phyloP scores from a whole-genome alignment of 1,139 yeast species.

The Kodamaea derodonti region DNA sequence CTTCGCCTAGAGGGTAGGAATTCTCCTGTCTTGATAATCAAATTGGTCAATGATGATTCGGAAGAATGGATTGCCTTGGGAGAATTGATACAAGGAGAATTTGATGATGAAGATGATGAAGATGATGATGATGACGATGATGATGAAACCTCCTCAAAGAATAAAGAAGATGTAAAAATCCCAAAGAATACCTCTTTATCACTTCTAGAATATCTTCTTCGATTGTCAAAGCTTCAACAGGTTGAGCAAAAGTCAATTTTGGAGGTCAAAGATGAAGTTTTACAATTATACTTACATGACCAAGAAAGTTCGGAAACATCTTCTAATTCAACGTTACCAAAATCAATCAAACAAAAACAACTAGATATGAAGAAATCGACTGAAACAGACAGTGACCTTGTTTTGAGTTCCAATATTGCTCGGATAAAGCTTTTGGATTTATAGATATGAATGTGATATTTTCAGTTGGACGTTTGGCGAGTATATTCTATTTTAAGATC shows the following conservation, averaged over 20 bases:
- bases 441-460: no score
- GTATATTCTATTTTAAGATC: background rate
- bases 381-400: conserved; percentile 17
- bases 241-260: conserved; percentile 56
- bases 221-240: conserved; percentile 60
- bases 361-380: conserved; percentile 9
- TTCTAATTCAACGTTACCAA: conserved; percentile 17
- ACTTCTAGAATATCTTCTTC: conserved; percentile 59
- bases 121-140: conserved; percentile 28
- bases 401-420: conserved; percentile 33
- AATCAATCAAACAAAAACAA: conserved; percentile 14
- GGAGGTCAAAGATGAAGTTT: conserved; percentile 62
- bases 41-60: conserved; percentile 24
- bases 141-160: conserved; percentile 17
- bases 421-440: conserved; percentile 30
- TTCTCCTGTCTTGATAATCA: conserved; percentile 68
- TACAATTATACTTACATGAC: conserved; percentile 60
- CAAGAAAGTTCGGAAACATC: conserved; percentile 7
- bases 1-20: conserved; percentile 61
- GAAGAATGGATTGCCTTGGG: conserved; percentile 58
- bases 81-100: conserved; percentile 33
- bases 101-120: conserved; percentile 23
- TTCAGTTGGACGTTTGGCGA: background rate
- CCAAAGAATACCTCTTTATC: conserved; percentile 40
- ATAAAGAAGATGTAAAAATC: conserved; percentile 4